Percentiles rank a stretch among this genome's conserved stretches.
phyloP scores from a whole-genome alignment of 345 rosid genomes.

The Acer yangbiense region DNA sequence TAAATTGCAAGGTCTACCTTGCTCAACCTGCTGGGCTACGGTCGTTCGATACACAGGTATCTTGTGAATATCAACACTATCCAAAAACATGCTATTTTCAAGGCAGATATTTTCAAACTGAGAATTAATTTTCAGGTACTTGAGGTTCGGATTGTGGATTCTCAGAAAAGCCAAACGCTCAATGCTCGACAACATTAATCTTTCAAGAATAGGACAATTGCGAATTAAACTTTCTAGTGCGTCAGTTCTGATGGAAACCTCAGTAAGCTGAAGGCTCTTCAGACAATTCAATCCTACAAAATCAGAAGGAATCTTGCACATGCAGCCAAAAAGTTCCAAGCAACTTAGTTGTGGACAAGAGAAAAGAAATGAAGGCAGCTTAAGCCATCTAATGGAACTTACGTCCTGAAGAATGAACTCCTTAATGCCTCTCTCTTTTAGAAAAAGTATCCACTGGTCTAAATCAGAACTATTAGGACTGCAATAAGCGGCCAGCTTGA shows the following conservation, averaged over 20 bases:
- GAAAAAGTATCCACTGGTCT: slow-evolving; percentile 23
- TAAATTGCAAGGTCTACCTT: slow-evolving; percentile 19
- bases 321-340: slow-evolving; percentile 38
- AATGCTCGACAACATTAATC: slow-evolving; percentile 25
- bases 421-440: slow-evolving; percentile 23
- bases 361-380: slow-evolving; percentile 35
- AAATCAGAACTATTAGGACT: slow-evolving; percentile 28
- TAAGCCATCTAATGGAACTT: slow-evolving; percentile 18
- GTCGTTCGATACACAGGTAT: slow-evolving; percentile 15
- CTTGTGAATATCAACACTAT: slow-evolving; percentile 31
- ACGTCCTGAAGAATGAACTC: slow-evolving; percentile 33
- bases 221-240: slow-evolving; percentile 28
- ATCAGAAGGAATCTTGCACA: slow-evolving; percentile 25
- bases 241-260: slow-evolving; percentile 23
- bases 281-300: slow-evolving; percentile 35
- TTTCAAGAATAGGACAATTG: slow-evolving; percentile 36
- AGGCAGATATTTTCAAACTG: slow-evolving; percentile 33
- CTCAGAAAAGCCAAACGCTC: slow-evolving; percentile 28
- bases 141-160: slow-evolving; percentile 31
- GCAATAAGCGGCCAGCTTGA: slow-evolving; percentile 31
- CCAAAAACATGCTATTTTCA: slow-evolving; percentile 22
- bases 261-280: slow-evolving; percentile 30
- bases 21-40: background rate
- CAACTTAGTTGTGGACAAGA: slow-evolving; percentile 29
- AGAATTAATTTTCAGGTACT: slow-evolving; percentile 35